Base-by-base conservation (phyloP, 2,329 filamentous ascomycete species). In the Beauveria scarabaeidicola region DNA sequence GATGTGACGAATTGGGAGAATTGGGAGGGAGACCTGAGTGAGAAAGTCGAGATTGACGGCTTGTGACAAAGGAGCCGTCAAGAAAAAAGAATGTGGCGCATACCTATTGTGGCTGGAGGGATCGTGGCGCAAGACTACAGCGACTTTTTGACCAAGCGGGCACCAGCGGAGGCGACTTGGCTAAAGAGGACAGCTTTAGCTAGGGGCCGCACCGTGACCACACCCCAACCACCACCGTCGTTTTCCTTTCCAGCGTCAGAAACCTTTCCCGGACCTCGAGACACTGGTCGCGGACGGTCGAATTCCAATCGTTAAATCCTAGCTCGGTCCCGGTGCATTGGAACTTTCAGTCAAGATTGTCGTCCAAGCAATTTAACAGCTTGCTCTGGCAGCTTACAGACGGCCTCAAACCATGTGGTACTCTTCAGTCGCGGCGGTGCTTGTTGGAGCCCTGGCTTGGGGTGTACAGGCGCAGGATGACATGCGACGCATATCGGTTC, bases 401-500 rank as follows among this genome's bases (percentile, higher is more conserved):
- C 25, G 23, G 40, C 38, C 40, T 32, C 40, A 47, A 51, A 51
- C 67, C 64, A 81, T 81, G 78, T 73, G 78, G 74, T 70, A 78
- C 67, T 73, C 75, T 61, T 75, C 72, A 63, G 65, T 81, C 68
- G 74, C 77, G 65, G 74, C 77, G 65, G 72, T 76, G 69, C 74
- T 79, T 69, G 72, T 81, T 67, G 78, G 78, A 68, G 76, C 78
- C 59, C 72, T 77, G 63, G 75, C 81, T 62, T 79, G 79, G 71
- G 78, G 74, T 61, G 75, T 77, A 63, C 72, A 76, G 61, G 79
- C 84, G 68, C 64, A 70, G 47, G 78, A 79, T 64, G 84, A 76
- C 43, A 71, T 80, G 65, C 80, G 79, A 74, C 80, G 78, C 71
- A 80, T 81, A 66, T 72, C 74, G 70, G 78, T 80, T 72, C 62